phyloP scores from a whole-genome alignment of 495 filamentous ascomycete genomes.

The Lepidopterella palustris region DNA sequence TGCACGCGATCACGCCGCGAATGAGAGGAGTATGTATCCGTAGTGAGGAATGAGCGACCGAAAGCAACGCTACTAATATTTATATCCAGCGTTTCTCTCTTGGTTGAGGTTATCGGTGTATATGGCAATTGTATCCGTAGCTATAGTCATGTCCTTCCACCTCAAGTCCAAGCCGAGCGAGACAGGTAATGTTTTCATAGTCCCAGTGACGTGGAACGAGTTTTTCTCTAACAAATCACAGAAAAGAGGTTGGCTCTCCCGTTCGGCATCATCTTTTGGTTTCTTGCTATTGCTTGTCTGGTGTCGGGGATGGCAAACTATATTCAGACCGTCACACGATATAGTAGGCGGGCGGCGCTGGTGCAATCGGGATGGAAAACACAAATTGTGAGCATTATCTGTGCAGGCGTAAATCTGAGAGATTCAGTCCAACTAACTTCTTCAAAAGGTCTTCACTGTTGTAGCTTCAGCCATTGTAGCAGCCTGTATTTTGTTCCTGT shows the following conservation, averaged over 20 bases:
- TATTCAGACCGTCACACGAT: constrained; percentile 77
- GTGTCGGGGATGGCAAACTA: constrained; percentile 78
- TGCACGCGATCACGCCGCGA: constrained; percentile 76
- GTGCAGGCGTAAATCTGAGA: no score
- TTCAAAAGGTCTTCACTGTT: constrained; percentile 56
- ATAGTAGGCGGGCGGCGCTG: constrained; percentile 66
- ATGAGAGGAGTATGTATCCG: constrained; percentile 59
- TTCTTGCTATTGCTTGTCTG: constrained; percentile 67
- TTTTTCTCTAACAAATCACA: constrained; percentile 1
- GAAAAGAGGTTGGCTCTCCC: constrained; percentile 76
- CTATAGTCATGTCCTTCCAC: constrained; percentile 90
- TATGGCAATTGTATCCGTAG: constrained; percentile 80
- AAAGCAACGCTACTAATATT: not conserved
- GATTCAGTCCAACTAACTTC: not conserved
- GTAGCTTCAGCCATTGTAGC: constrained; percentile 76
- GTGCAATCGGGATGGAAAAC: constrained; percentile 95
- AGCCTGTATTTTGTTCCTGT: constrained; percentile 63
- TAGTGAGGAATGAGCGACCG: not conserved
- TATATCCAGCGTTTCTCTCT: constrained; percentile 67
- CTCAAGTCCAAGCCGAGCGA: constrained; percentile 63
- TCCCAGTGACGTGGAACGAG: not conserved
- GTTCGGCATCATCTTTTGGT: constrained; percentile 83
- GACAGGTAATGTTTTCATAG: constrained; percentile 32
- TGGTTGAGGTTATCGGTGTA: constrained; percentile 89
- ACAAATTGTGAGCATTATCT: constrained; percentile 54